Evolutionary conservation across 1,139 yeast species (phyloP), one percentile per base, ranked within the genome.

Genomic region (Magnusiomyces tetraspermus): DNA sequence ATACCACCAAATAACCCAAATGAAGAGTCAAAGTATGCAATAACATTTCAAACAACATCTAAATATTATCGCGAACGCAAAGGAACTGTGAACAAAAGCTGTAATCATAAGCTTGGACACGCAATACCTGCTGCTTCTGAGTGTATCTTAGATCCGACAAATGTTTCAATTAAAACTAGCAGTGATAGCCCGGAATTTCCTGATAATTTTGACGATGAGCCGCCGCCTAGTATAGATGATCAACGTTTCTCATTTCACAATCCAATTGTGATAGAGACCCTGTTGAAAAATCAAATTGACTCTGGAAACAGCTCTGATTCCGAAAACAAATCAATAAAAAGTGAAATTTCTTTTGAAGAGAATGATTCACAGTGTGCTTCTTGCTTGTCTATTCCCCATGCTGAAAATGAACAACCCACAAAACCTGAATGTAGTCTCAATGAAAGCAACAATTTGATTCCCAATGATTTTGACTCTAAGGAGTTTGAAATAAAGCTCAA

Each of bases 11-110:
- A 53, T 1, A 47, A 51, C 10, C 59, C 54, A 4, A 36, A 36
- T 2, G 57, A 53, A 22, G 45, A 53, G 23, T 49, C 57, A 26
- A 53, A 51, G 45, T 59, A 59, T 45, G 56, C 52, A 37, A 55
- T 61, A 24, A 57, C 57, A 6, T 61, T 61, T 40, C 61, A 61
- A 48, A 60, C 55, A 42, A 53, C 56, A 15, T 50, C 56, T 2
- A 54, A 60, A 36, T 53, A 51, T 17, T 60, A 51, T 38, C 54
- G 61, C 17, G 62, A 59, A 41, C 54, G 64, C 40, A 57, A 58
- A 36, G 63, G 64, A 0, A 43, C 46, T 13, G 46, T 54, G 10
- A 41, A 51, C 3, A 50, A 49, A 3, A 42, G 23, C 15, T n/a
- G 28, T 28, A 19, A 19, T 5, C 46, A 24, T 2, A 38, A 22